phyloP scores from a whole-genome alignment of 768 basidiomycete species.

The Pleurotus salmoneostramineus region DNA sequence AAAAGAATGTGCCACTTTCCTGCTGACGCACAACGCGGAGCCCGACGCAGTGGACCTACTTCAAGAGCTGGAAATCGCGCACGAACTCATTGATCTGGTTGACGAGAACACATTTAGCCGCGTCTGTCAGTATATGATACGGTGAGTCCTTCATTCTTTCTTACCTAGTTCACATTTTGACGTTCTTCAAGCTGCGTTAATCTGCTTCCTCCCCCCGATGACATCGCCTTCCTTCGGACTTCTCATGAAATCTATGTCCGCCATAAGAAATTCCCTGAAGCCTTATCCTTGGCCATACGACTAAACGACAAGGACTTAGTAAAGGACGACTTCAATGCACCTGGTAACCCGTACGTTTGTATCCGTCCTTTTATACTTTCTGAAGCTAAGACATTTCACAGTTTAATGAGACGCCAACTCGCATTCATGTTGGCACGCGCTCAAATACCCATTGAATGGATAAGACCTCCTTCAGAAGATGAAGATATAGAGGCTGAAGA shows the following conservation, averaged over 20 bases:
- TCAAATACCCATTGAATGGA: constrained; percentile 87
- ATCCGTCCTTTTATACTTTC: not conserved
- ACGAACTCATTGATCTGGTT: constrained; percentile 70
- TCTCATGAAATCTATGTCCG: constrained; percentile 88
- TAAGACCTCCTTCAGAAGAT: constrained; percentile 54
- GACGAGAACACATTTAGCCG: constrained; percentile 86
- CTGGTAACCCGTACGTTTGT: constrained; percentile 74
- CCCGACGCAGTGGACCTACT: constrained; percentile 96
- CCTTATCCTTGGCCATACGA: constrained; percentile 80
- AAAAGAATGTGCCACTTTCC: constrained; percentile 82
- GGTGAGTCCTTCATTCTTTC: constrained; percentile 40
- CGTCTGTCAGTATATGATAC: constrained; percentile 95
- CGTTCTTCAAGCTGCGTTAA: constrained; percentile 64
- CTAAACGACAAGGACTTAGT: constrained; percentile 79
- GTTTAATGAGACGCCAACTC: constrained; percentile 91
- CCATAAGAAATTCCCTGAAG: constrained; percentile 87
- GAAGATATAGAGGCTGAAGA: constrained; percentile 54
- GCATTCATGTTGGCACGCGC: constrained; percentile 92
- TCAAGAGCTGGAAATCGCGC: constrained; percentile 89
- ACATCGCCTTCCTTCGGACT: constrained; percentile 81
- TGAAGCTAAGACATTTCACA: constrained; percentile 20
- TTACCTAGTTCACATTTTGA: constrained; percentile 5
- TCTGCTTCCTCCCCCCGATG: constrained; percentile 90
- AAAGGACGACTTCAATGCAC: constrained; percentile 83
- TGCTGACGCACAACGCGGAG: constrained; percentile 92